Percentiles rank a stretch among this genome's conserved stretches.
Evolutionary conservation across 805 yeast genomes (phyloP).

Genomic region (Lachancea sp.): DNA sequence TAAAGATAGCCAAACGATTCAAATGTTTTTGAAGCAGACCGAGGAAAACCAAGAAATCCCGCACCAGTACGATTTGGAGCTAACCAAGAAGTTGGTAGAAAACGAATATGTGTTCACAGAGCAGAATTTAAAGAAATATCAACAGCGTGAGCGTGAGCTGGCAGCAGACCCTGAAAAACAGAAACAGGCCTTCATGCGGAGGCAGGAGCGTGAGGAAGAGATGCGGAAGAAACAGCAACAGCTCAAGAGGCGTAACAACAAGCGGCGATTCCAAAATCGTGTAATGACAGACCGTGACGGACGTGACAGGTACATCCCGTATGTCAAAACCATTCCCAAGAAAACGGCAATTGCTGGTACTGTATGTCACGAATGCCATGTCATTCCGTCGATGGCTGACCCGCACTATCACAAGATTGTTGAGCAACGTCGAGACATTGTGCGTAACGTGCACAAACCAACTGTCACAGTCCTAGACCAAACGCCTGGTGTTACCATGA

Average conservation of each 20-base stretch:
- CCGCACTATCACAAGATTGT: constrained; percentile 61
- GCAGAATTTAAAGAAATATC: constrained; percentile 61
- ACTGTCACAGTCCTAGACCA: constrained; percentile 66
- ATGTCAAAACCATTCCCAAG: constrained; percentile 80
- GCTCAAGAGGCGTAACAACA: constrained; percentile 33
- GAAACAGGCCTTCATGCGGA: constrained; percentile 30
- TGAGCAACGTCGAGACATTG: constrained; percentile 46
- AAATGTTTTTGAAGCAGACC: constrained; percentile 48
- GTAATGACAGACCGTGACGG: constrained; percentile 36
- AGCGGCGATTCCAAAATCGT: constrained; percentile 30
- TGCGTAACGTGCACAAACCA: constrained; percentile 46
- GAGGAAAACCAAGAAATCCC: constrained; percentile 53
- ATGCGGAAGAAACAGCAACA: constrained; percentile 35
- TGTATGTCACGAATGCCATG: constrained; percentile 86
- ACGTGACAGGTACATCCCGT: constrained; percentile 57
- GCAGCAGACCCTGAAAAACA: constrained; percentile 35
- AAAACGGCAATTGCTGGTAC: constrained; percentile 83
- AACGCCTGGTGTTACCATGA: constrained; percentile 81
- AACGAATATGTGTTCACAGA: constrained; percentile 88
- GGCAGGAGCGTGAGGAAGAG: constrained; percentile 32
- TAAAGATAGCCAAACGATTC: constrained; percentile 45
- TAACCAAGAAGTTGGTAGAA: constrained; percentile 72
- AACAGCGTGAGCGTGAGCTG: constrained; percentile 31
- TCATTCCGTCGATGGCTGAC: constrained; percentile 71
- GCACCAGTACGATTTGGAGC: constrained; percentile 71